Percentiles rank a stretch among this genome's conserved stretches.
Evolutionary conservation across 768 basidiomycete species (phyloP).

Genomic region (Phlebiopsis flavidoalba): DNA sequence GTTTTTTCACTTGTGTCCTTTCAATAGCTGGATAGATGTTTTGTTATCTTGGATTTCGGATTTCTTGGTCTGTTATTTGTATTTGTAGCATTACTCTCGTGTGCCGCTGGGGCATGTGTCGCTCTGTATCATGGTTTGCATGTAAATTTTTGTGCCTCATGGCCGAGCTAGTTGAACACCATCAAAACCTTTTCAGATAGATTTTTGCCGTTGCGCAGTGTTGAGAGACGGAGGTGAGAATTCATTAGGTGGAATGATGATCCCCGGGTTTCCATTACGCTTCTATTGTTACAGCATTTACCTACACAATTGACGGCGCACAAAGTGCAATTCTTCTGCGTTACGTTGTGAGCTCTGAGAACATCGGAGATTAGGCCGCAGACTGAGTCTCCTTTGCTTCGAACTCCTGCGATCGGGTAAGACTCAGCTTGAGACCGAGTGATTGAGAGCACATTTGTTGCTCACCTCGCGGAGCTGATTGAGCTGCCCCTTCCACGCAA

Average conservation of each 20-base stretch:
- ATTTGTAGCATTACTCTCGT: background rate
- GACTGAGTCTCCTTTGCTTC: background rate
- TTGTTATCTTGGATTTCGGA: background rate
- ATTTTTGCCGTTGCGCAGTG: no score
- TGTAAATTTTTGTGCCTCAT: no score
- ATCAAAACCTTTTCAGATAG: no score
- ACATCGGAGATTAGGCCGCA: no score
- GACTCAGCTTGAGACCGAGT: background rate
- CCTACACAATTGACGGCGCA: background rate
- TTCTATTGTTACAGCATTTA: background rate
- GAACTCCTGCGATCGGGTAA: background rate
- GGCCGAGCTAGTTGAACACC: no score
- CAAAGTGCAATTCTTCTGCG: no score
- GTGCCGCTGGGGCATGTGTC: no score
- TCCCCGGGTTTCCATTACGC: background rate
- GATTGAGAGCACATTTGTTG: background rate
- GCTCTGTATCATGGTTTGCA: background rate
- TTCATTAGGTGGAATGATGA: background rate
- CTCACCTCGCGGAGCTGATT: constrained; percentile 19
- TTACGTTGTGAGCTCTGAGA: no score
- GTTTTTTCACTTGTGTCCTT: background rate
- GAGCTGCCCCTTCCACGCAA: constrained; percentile 49
- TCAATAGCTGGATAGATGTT: background rate
- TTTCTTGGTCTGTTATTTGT: background rate
- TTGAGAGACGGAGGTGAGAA: background rate